Base-by-base conservation (phyloP, 2,329 filamentous ascomycete genomes). In the Simplicillium sp. region DNA sequence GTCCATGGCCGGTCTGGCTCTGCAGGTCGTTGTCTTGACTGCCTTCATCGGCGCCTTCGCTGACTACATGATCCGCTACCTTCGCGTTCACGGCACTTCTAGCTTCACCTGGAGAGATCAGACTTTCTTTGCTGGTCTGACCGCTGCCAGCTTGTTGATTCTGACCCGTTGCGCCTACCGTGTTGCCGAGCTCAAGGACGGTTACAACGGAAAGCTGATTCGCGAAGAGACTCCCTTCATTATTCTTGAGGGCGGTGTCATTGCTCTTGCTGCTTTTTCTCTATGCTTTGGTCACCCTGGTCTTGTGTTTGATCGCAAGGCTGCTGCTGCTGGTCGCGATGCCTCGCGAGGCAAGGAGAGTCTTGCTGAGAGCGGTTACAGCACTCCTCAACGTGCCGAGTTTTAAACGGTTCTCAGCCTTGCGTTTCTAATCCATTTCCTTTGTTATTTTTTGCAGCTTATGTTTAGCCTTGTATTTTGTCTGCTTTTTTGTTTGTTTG, bases 101-200 rank as follows among this genome's bases (percentile, higher is more conserved):
- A 33, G 40, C 46, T 50, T 58, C 8, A 46, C 44, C 36, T 57
- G 54, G 51, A 54, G 62, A 11, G 44, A 59, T 48, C 52, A 47
- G 11, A 34, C 54, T 43, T 84, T 82, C 55, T 61, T 79, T 36
- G 42, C 54, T n/a, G 74, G 70, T 34, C 61, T 82, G 18, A 53
- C 60, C 0, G 50, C 72, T 8, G 67, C 79, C 9, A 76, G 77
- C 28, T 36, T 81, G 7, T 66, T 74, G 36, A 77, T 85, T 50
- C 69, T 84, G 36, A 67, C 73, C 17, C 68, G 82, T 35, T 82
- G 75, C 50, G 67, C 73, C 39, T 84, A 77, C 57, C 73, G 82
- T 44, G 75, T 83, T 29, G 74, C 73, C 5, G 82, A 86, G 65
- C 61, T 86, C 40, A 71, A 68, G 45, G 69, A 80, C 29, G 81